Base-by-base conservation (phyloP, 2,329 filamentous ascomycete species). In the Fusarium siculi region DNA sequence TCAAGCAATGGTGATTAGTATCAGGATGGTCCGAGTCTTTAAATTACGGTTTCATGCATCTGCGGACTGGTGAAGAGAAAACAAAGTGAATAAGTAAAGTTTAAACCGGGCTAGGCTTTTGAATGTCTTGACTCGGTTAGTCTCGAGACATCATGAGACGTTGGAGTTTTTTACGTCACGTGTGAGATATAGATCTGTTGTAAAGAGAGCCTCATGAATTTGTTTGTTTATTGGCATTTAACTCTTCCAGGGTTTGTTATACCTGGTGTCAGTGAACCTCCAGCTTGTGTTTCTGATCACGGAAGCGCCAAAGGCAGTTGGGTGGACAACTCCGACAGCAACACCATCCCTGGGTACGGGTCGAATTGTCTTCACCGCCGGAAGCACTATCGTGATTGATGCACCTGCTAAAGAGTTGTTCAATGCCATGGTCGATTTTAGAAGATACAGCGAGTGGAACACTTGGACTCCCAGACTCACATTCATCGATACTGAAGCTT, bases 231-330 rank as follows among this genome's bases (percentile, higher is more conserved):
- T 36, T 30, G 3, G 5, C n/a, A 52, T 25, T 37, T 5, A 1
- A 12, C 7, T 37, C 14, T 21, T 21, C 1, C 2, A 21, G 16
- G 2, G 21, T 5, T 37, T 2, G 10, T 4, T 16, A n/a, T 28
- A 1, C 1, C 15, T 16, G 9, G 23, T 21, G 10, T 1, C 7
- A 3, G 2, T 23, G 18, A 14, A 11, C 19, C 6, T 36, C 0
- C 18, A 15, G 18, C 18, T 5, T 21, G 16, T 37, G 5, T 9
- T 9, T 25, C 18, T 21, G 23, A 21, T 5, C 9, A 52, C 52
- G 56, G 32, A 59, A 19, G 2, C 5, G 3, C 9, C 11, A 39
- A 50, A 18, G 14, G 56, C 43, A 4, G n/a, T 15, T 23, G 43
- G 34, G 10, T 59, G 34, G 43, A 18, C 43, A 21, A 52, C 32